Percentiles rank a stretch among this genome's conserved stretches.
Conservation (phyloP, 2,329 filamentous ascomycete genomes). For the Xylaria sp. region DNA sequence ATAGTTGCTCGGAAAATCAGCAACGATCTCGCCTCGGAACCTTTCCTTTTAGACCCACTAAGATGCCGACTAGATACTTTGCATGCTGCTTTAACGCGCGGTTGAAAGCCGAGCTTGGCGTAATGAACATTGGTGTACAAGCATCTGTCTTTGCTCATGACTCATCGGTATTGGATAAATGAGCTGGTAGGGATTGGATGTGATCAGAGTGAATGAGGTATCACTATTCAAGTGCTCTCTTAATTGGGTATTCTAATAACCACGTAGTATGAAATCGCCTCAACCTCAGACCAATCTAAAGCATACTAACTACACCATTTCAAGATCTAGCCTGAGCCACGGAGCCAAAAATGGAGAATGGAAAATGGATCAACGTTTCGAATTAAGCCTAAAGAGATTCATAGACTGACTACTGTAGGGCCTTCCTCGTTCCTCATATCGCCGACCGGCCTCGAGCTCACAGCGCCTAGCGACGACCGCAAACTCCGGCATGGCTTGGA, state of each 20-base stretch:
- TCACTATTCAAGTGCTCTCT: background rate
- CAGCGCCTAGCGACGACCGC: background rate
- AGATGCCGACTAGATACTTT: too few species aligned
- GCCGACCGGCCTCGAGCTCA: background rate
- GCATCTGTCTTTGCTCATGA: too few species aligned
- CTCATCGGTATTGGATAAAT: too few species aligned
- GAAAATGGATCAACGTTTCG: background rate
- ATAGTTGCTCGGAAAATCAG: too few species aligned
- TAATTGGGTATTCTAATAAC: background rate
- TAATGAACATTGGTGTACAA: too few species aligned
- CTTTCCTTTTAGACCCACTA: too few species aligned
- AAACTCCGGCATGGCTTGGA: too few species aligned
- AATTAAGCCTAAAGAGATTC: background rate
- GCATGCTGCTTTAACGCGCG: too few species aligned
- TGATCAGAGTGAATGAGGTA: too few species aligned
- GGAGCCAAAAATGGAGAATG: background rate
- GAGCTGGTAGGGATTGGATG: too few species aligned
- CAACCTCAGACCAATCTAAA: conserved; percentile 6
- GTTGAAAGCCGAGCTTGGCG: too few species aligned
- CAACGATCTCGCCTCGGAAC: too few species aligned
- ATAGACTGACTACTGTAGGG: background rate
- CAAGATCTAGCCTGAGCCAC: background rate
- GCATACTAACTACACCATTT: background rate
- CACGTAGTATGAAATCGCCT: conserved; percentile 4
- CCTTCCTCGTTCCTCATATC: background rate